A percentile compares a stretch with the other conserved stretches of the same genome.
These are phyloP conservation scores for Colletotrichum tropicale DNA, from an alignment of 2,329 filamentous ascomycete genomes.

Conservation along the genomic window DNA sequence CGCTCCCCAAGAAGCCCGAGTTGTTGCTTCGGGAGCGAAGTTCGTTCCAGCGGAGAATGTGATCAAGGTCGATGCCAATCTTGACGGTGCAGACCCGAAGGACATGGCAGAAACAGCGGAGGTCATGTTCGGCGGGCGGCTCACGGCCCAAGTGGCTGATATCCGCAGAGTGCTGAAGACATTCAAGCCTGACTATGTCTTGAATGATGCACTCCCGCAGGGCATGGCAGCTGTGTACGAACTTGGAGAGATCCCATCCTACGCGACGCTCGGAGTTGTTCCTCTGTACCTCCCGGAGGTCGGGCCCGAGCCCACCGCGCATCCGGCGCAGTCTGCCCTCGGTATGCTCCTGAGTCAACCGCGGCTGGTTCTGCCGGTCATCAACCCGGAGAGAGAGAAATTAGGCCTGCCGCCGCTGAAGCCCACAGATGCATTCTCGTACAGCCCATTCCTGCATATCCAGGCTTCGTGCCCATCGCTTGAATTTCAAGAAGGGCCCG, in stretches of 20 bases:
- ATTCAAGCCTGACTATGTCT: slow-evolving; percentile 34
- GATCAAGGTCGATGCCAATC: slow-evolving; percentile 32
- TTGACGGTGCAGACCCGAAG: slow-evolving; percentile 29
- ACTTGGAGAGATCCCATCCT: slow-evolving; percentile 35
- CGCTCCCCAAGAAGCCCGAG: slow-evolving; percentile 35
- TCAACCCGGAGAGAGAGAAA: slow-evolving; percentile 33
- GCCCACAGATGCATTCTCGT: slow-evolving; percentile 34
- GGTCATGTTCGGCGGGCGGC: slow-evolving; percentile 27
- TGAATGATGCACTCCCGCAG: slow-evolving; percentile 42
- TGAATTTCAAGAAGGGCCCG: slow-evolving; percentile 33
- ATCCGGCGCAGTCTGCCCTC: slow-evolving; percentile 26
- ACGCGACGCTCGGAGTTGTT: slow-evolving; percentile 43
- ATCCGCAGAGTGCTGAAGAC: slow-evolving; percentile 33
- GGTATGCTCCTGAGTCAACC: slow-evolving; percentile 32
- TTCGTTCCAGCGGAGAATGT: slow-evolving; percentile 36
- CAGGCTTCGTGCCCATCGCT: slow-evolving; percentile 37
- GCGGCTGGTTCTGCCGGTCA: slow-evolving; percentile 27
- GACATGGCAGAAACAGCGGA: slow-evolving; percentile 35
- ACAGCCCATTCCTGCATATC: slow-evolving; percentile 42
- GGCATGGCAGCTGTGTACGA: slow-evolving; percentile 39
- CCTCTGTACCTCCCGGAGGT: slow-evolving; percentile 39
- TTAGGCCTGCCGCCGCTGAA: slow-evolving; percentile 33
- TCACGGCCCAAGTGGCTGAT: slow-evolving; percentile 39
- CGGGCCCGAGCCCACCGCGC: slow-evolving; percentile 28
- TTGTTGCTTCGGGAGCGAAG: slow-evolving; percentile 34